Evolutionary conservation across 306 rosid species (phyloP), one percentile per base, ranked within the genome.

Genomic region (Trifolium repens): DNA sequence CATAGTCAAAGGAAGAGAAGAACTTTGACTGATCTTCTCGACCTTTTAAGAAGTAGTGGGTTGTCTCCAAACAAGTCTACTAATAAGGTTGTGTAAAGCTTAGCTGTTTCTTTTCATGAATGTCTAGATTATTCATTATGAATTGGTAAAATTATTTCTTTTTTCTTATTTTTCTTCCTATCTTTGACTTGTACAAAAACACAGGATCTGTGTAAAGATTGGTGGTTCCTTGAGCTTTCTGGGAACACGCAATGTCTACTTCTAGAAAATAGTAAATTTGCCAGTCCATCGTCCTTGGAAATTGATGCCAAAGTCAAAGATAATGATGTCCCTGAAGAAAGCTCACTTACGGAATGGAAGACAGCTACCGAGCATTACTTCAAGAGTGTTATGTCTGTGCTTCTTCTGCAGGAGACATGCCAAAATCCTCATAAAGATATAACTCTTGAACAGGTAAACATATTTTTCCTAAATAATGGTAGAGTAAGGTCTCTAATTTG

Each of bases 191-290:
- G 13, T 53, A 26, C 16, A 12, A 57, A 54, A 50, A 34, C 58
- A 60, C 81, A 94, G 98, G 96, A 80, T 73, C 80, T 87, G 65
- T 76, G 64, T 63, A 86, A 87, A 55, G 82, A 90, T 53, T 94
- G 97, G 98, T 94, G 98, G 98, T 94, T 94, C 79, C 87, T 91
- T 80, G 79, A 81, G 78, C 87, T 88, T 32, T 87, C 88, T 26
- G 76, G 77, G n/a, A 88, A 83, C 70, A 61, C 84, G 46, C 81
- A 86, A 50, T 75, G 82, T 86, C 66, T 94, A 85, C 81, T 90
- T 47, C 85, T 76, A 43, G 73, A 79, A 32, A 80, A 74, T 59
- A 71, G 75, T 83, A 76, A 83, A 74, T 44, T 85, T 14, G 50
- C 88, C 12, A 17, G 8, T 80, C 87, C 77, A 78, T 72, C 77